These are phyloP conservation scores for Penicillium steckii DNA, from an alignment of 495 filamentous ascomycete species.

Conservation along the genomic window DNA sequence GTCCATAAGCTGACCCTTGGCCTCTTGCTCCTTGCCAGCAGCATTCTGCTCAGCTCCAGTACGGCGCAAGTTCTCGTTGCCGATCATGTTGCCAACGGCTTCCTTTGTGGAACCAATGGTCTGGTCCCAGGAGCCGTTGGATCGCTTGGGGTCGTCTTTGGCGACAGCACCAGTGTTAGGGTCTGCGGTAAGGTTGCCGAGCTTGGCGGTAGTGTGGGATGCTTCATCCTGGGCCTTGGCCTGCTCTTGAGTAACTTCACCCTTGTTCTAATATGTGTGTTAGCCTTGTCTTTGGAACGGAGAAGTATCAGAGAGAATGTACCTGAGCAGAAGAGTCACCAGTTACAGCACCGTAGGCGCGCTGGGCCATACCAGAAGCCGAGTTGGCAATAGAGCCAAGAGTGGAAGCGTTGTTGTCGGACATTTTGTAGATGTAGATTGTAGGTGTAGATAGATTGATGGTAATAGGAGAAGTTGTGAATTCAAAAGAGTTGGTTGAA, in stretches of 20 bases:
- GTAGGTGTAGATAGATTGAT: conserved; percentile 4
- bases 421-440: conserved; percentile 46
- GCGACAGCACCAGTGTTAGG: conserved; percentile 69
- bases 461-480: not conserved
- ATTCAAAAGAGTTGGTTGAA: not conserved
- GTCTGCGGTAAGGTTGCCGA: conserved; percentile 62
- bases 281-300: conserved; percentile 4
- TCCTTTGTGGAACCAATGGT: conserved; percentile 86
- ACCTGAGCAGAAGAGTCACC: conserved; percentile 70
- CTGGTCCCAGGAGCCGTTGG: conserved; percentile 78
- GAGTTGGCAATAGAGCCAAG: conserved; percentile 78
- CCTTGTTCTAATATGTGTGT: conserved; percentile 35
- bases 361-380: conserved; percentile 72
- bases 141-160: conserved; percentile 70
- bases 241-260: conserved; percentile 57
- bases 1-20: conserved; percentile 79
- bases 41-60: conserved; percentile 75
- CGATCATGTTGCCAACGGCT: conserved; percentile 69
- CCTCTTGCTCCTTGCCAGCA: conserved; percentile 78
- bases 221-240: conserved; percentile 63
- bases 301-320: conserved; percentile 12
- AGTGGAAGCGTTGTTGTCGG: conserved; percentile 61
- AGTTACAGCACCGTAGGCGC: conserved; percentile 67
- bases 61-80: conserved; percentile 70
- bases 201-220: conserved; percentile 64